Evolutionary conservation across 108 stramenopile genomes (phyloP).

Genomic region (Craspedostauros australis): DNA sequence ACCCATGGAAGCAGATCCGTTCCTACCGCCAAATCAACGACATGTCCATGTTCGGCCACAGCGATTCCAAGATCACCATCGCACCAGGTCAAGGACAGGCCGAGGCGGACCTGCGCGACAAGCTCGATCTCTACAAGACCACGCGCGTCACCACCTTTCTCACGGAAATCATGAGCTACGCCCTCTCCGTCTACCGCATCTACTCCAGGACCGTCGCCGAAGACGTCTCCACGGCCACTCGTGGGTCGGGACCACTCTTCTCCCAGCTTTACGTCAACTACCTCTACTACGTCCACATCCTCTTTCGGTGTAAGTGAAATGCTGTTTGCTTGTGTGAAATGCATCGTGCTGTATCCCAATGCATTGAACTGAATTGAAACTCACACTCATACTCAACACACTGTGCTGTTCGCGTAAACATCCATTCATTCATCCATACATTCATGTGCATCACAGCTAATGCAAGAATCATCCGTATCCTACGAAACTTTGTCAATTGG

Average conservation of each 20-base stretch:
- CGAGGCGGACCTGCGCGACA: slow-evolving; percentile 20
- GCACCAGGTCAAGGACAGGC: slow-evolving; percentile 10
- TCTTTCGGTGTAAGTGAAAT: slow-evolving; percentile 10
- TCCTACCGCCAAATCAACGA: slow-evolving; percentile 24
- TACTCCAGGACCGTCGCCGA: slow-evolving; percentile 25
- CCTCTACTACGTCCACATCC: slow-evolving; percentile 16
- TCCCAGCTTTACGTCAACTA: slow-evolving; percentile 16
- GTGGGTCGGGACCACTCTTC: slow-evolving; percentile 1
- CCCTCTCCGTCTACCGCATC: slow-evolving; percentile 22
- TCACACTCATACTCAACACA: too few species aligned
- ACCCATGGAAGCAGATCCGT: slow-evolving; percentile 41
- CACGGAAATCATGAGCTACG: slow-evolving; percentile 1
- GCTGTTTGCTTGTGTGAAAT: too few species aligned
- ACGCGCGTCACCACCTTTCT: slow-evolving; percentile 26
- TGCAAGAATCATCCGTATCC: slow-evolving; percentile 42
- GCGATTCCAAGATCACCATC: slow-evolving; percentile 12
- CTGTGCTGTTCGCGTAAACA: too few species aligned
- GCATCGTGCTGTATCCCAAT: too few species aligned
- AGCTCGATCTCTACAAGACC: slow-evolving; percentile 14
- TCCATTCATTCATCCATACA: too few species aligned
- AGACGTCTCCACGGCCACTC: slow-evolving; percentile 11
- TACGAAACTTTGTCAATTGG: slow-evolving; percentile 60
- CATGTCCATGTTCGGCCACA: slow-evolving; percentile 21
- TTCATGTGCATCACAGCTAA: too few species aligned
- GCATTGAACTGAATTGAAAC: too few species aligned